phyloP scores from a whole-genome alignment of 805 yeast species.

The Saccharomycopsis fibuligera region DNA sequence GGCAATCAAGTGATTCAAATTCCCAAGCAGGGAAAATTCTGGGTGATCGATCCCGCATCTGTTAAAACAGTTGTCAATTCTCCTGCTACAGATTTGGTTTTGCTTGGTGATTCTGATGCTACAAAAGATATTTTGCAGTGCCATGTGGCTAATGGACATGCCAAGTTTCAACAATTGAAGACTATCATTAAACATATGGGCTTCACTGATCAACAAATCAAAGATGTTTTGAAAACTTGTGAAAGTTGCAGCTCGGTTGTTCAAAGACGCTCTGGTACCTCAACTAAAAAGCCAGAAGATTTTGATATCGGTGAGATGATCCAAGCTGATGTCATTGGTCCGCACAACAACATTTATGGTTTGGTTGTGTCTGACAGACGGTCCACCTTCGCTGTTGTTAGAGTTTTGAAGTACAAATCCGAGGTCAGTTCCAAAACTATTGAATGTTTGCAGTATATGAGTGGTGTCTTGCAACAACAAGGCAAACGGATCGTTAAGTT shows the following conservation, averaged over 20 bases:
- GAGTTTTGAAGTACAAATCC: not conserved
- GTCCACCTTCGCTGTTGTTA: not conserved
- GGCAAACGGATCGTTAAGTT: not conserved
- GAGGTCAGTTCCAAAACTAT: not conserved
- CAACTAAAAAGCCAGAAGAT: not conserved
- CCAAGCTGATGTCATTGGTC: slow-evolving; percentile 2
- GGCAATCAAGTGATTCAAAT: not conserved
- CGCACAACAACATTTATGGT: not conserved
- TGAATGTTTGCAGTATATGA: not conserved
- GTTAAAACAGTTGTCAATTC: not conserved
- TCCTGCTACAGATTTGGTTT: not conserved
- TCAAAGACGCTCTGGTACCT: not conserved
- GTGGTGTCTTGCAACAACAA: not conserved
- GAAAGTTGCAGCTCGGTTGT: not conserved
- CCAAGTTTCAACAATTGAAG: not conserved
- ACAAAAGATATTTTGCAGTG: not conserved
- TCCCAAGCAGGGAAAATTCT: not conserved
- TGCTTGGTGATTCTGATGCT: not conserved
- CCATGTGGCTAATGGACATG: not conserved
- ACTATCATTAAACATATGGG: not conserved
- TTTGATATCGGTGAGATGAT: not conserved
- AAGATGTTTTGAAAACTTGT: not conserved
- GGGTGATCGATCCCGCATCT: not conserved
- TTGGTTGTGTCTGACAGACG: not conserved
- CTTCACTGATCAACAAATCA: not conserved